Evolutionary conservation across 2,329 filamentous ascomycete species (phyloP).

Genomic region (Colletotrichum tanaceti): DNA sequence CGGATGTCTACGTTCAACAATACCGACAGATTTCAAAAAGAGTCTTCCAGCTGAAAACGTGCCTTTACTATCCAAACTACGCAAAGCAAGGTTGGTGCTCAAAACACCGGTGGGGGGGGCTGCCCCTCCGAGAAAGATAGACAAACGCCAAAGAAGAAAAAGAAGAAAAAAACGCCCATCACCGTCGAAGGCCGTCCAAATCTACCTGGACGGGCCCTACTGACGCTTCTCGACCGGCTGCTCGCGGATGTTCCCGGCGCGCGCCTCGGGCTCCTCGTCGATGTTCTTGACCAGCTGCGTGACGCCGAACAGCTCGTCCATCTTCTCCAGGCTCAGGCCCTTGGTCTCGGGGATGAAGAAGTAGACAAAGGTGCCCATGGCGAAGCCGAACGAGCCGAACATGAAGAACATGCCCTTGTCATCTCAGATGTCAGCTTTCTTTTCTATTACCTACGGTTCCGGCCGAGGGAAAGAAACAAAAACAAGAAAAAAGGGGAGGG

Average conservation of each 20-base stretch:
- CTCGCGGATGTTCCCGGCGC: constrained; percentile 56
- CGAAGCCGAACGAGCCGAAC: constrained; percentile 73
- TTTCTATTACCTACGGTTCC: no score
- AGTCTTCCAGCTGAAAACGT: neutral
- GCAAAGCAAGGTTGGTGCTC: neutral
- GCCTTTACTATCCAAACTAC: neutral
- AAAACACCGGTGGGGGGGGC: constrained; percentile 6
- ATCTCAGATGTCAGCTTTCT: neutral
- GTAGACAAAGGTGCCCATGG: constrained; percentile 74
- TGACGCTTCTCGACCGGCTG: constrained; percentile 42
- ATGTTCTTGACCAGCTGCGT: constrained; percentile 56
- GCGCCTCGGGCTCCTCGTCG: constrained; percentile 48
- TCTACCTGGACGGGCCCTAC: neutral
- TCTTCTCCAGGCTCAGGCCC: constrained; percentile 70
- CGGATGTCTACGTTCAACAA: constrained; percentile 48
- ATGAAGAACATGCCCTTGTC: constrained; percentile 73
- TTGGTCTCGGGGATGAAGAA: constrained; percentile 79
- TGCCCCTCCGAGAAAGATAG: neutral
- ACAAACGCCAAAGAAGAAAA: no score
- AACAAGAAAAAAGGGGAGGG: neutral
- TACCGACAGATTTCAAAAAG: neutral
- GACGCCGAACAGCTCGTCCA: constrained; percentile 75
- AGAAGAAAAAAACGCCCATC: neutral
- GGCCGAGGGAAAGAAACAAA: no score
- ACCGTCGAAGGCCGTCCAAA: neutral